These are phyloP conservation scores for Curvularia hawaiiensis DNA, from an alignment of 2,329 filamentous ascomycete genomes.

Conservation along the genomic window DNA sequence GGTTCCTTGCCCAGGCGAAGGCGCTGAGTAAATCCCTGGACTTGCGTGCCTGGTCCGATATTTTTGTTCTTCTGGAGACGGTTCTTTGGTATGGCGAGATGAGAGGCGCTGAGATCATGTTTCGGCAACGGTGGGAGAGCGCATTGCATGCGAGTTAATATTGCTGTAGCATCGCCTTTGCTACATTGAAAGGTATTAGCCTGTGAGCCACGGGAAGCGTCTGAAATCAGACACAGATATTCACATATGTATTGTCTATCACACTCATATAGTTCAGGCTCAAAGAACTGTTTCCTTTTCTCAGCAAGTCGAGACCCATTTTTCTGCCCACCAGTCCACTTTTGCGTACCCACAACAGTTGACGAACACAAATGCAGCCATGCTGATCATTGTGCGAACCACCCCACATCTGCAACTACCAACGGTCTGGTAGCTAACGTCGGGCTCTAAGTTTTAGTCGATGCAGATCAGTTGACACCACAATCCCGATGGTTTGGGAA, in stretches of 20 bases:
- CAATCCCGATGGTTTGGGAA: neutral
- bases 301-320: neutral
- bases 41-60: neutral
- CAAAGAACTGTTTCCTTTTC: neutral
- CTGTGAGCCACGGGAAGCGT: neutral
- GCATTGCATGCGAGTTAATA: neutral
- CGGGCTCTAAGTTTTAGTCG: neutral
- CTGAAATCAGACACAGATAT: too few relatives aligned
- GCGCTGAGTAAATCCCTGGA: neutral
- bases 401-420: neutral
- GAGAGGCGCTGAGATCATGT: neutral
- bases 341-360: neutral
- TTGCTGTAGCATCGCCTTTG: neutral
- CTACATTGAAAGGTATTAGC: neutral
- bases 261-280: neutral
- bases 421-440: neutral
- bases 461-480: neutral
- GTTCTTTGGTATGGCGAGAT: slow-evolving; percentile 3
- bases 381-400: neutral
- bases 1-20: slow-evolving; percentile 2
- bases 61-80: neutral
- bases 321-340: neutral
- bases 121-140: slow-evolving; percentile 2
- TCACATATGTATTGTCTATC: neutral
- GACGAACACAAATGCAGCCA: neutral